Base-by-base conservation (phyloP, 495 filamentous ascomycete genomes). In the Talaromyces nanjingensis region DNA sequence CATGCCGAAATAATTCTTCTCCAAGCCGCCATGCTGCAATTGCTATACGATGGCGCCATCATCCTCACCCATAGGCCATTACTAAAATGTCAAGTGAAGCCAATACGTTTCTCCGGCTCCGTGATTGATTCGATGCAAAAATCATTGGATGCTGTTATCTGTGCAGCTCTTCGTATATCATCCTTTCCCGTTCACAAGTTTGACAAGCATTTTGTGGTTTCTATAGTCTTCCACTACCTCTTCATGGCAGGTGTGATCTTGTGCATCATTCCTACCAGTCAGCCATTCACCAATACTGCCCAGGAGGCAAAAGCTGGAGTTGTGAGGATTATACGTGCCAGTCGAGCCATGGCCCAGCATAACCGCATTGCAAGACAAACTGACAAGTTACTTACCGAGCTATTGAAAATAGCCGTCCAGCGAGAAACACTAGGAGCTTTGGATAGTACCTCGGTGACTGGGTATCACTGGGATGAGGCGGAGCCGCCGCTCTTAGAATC, bases 231-330 rank as follows among this genome's bases (percentile, higher is more conserved):
- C 8, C 27, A 68, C n/a, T 62, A 68, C 11, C 64, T 68, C 25
- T 70, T 70, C 42, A 68, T 66, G 9, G 68, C 68, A 1, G 68
- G 68, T 25, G 66, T 70, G 14, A 68, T 70, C 31, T 66, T 70
- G n/a, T 70, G 68, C 54, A 68, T 70, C 42, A 31, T 60, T 47
- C 68, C 66, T 9, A 70, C 66, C 1, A 61, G 60, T 47, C 66
- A 66, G 14, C 66, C 68, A 14, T 68, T 68, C 25, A 64, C 68
- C 14, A 25, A 64, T n/a, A 47, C 45, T 12, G 60, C 68, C 16
- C 62, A 68, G 12, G 68, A 70, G 31, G 66, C 68, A 6, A 70
- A 70, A 31, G 54, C 64, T 5, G 68, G 66, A 7, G 64, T 70
- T 33, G 24, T 70, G 62, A 55, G 64, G 22, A 70, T 70, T 14